Evolutionary conservation across 2,329 filamentous ascomycete species (phyloP).

Genomic region (Aspergillus cejpii): DNA sequence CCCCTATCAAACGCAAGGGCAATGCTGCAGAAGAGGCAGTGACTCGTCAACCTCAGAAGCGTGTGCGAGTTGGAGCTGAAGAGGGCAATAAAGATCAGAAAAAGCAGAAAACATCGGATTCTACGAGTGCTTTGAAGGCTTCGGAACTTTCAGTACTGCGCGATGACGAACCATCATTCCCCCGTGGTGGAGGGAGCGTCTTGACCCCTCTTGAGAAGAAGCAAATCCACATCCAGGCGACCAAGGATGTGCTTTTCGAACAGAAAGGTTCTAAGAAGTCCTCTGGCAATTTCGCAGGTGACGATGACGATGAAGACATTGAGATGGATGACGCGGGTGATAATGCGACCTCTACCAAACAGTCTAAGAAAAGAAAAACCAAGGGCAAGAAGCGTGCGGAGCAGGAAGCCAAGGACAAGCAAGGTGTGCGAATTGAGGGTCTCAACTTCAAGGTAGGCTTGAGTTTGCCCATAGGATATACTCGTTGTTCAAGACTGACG

Average conservation of each 20-base stretch:
- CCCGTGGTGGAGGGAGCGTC: conserved; percentile 82
- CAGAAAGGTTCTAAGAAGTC: conserved; percentile 55
- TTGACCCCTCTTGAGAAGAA: conserved; percentile 92
- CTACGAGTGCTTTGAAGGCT: conserved; percentile 22
- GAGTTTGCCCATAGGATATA: neutral
- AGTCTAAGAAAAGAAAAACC: conserved; percentile 34
- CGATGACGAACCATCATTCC: conserved; percentile 84
- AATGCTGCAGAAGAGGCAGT: conserved; percentile 33
- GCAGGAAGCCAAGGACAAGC: conserved; percentile 45
- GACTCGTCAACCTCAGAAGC: conserved; percentile 36
- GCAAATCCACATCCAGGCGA: conserved; percentile 90
- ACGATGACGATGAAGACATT: conserved; percentile 49
- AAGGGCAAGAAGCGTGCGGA: conserved; percentile 48
- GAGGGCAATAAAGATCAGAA: conserved; percentile 32
- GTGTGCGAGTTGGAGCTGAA: conserved; percentile 36
- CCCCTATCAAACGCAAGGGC: conserved; percentile 43
- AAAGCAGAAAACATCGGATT: conserved; percentile 23
- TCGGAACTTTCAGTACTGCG: conserved; percentile 44
- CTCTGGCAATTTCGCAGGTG: conserved; percentile 48
- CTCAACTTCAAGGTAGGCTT: conserved; percentile 74
- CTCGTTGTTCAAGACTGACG: conserved; percentile 27
- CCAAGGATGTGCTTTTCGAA: conserved; percentile 84
- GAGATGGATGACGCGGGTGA: conserved; percentile 46
- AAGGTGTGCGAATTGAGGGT: conserved; percentile 68
- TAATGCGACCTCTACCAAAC: conserved; percentile 32